Percentiles rank a stretch among this genome's conserved stretches.
Conservation (phyloP, 768 basidiomycete genomes). For the Cyathus striatus region DNA sequence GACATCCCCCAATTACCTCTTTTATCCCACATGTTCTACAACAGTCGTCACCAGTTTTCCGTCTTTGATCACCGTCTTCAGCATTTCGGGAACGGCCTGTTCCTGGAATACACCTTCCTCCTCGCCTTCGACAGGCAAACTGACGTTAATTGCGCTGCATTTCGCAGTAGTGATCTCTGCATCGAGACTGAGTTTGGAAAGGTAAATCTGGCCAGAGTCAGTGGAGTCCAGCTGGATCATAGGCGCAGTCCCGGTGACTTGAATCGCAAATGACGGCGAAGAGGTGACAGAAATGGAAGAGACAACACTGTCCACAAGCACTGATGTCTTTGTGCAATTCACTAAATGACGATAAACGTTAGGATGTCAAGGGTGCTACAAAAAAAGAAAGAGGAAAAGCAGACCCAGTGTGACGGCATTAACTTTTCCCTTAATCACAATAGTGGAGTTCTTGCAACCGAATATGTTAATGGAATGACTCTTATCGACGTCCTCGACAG, state of each 20-base stretch:
- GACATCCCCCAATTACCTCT: too few relatives aligned
- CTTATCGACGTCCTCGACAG: constrained; percentile 71
- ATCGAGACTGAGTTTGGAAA: constrained; percentile 72
- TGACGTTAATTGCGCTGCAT: constrained; percentile 90
- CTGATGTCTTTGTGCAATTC: constrained; percentile 81
- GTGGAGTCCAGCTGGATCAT: constrained; percentile 93
- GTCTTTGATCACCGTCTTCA: constrained; percentile 74
- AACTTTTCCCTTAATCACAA: constrained; percentile 88
- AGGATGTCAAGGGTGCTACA: too few relatives aligned
- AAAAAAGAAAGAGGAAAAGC: constrained; percentile 13
- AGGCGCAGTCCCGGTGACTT: constrained; percentile 85
- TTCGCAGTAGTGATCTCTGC: constrained; percentile 92
- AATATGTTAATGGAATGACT: constrained; percentile 86
- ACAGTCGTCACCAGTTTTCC: constrained; percentile 87
- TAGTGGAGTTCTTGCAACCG: constrained; percentile 80
- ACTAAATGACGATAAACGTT: too few relatives aligned
- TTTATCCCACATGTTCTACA: constrained; percentile 76
- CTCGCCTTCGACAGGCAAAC: constrained; percentile 77
- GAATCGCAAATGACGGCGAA: constrained; percentile 90
- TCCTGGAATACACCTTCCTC: constrained; percentile 93
- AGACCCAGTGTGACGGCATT: constrained; percentile 89
- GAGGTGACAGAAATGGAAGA: constrained; percentile 84
- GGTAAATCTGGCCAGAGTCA: constrained; percentile 92
- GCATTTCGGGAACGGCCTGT: constrained; percentile 91
- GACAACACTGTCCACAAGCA: constrained; percentile 91